Conservation (phyloP, 768 basidiomycete species). For the Aureoboletus auriporus region DNA sequence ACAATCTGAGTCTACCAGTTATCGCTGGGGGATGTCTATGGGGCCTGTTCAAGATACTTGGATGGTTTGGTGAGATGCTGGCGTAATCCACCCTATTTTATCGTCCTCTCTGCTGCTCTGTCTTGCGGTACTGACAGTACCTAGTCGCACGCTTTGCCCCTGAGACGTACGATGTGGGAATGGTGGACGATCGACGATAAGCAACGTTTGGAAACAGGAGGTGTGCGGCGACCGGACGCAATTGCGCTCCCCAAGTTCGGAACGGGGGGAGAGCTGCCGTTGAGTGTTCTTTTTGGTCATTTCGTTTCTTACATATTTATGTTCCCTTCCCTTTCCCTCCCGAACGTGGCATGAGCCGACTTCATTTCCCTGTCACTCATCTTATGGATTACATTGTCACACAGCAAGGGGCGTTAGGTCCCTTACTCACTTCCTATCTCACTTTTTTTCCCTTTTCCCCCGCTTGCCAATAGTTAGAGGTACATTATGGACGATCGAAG, state of each 20-base stretch:
- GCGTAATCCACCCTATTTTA: slow-evolving; percentile 4
- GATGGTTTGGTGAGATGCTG: slow-evolving; percentile 28
- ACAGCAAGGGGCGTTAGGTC: not conserved
- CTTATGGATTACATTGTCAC: not conserved
- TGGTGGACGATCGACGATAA: not conserved
- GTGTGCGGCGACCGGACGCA: not conserved
- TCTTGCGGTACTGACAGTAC: not conserved
- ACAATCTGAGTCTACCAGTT: slow-evolving; percentile 87
- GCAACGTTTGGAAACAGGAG: not conserved
- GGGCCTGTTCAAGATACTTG: slow-evolving; percentile 45
- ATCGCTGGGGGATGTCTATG: slow-evolving; percentile 74
- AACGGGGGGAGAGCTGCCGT: not conserved
- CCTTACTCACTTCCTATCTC: not conserved
- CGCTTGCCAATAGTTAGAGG: slow-evolving; percentile 3
- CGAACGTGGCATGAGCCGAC: not conserved
- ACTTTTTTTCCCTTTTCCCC: not conserved
- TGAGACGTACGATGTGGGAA: not conserved
- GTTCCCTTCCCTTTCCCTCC: too few species aligned
- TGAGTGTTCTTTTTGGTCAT: not conserved
- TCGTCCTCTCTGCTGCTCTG: not conserved
- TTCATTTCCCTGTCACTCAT: not conserved
- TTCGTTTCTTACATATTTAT: not conserved
- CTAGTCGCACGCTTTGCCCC: not conserved
- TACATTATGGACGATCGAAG: not conserved
- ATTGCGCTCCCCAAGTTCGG: not conserved